Conservation (phyloP, 2,329 filamentous ascomycete species). For the Fusarium miscanthi region DNA sequence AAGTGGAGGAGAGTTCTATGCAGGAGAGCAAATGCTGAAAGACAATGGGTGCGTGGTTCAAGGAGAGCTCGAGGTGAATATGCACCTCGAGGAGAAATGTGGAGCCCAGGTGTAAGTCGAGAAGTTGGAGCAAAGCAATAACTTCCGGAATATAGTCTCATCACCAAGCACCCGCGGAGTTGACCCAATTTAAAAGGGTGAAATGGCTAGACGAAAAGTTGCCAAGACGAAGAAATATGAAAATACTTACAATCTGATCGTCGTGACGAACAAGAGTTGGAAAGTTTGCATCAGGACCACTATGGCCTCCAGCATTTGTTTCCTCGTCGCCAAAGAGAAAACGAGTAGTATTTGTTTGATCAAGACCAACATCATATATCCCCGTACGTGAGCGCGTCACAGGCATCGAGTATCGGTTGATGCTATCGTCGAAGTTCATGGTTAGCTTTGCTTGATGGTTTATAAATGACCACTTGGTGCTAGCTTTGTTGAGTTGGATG, state of each 20-base stretch:
- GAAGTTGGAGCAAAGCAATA: conserved; percentile 13
- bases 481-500: conserved; percentile 1
- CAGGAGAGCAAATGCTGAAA: conserved; percentile 19
- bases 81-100: conserved; percentile 37
- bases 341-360: conserved; percentile 85
- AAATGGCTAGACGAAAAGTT: neutral
- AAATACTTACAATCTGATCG: conserved; percentile 63
- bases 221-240: conserved; percentile 9
- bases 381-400: conserved; percentile 77
- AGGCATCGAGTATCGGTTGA: conserved; percentile 95
- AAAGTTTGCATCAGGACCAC: conserved; percentile 83
- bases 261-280: conserved; percentile 81
- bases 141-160: conserved; percentile 19
- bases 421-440: conserved; percentile 59
- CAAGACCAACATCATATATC: conserved; percentile 75
- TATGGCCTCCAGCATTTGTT: conserved; percentile 55
- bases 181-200: neutral
- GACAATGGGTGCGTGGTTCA: conserved; percentile 13
- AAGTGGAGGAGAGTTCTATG: conserved; percentile 3
- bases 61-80: conserved; percentile 27
- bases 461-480: neutral
- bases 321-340: conserved; percentile 90
- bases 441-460: conserved; percentile 31
- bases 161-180: neutral
- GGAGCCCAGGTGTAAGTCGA: conserved; percentile 27